Percentiles rank a stretch among this genome's conserved stretches.
phyloP scores from a whole-genome alignment of 768 basidiomycete species.

The Candolleomyces aberdarensis region DNA sequence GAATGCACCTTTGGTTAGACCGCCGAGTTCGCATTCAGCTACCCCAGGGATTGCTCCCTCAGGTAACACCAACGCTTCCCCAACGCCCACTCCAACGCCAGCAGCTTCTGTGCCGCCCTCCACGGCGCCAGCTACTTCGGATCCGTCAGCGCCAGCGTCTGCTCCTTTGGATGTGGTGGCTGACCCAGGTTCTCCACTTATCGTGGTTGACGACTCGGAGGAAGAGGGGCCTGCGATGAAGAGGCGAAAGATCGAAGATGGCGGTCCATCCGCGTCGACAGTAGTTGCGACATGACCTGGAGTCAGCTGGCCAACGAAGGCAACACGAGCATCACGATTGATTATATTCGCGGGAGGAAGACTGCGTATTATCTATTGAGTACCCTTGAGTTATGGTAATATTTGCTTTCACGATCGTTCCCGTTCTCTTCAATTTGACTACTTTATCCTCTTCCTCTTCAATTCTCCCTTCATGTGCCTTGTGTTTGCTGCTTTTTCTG shows the following conservation, averaged over 20 bases:
- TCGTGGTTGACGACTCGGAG: constrained; percentile 61
- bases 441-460: not conserved
- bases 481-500: not conserved
- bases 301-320: not conserved
- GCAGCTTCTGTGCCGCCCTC: constrained; percentile 3
- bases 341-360: not conserved
- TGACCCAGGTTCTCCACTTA: constrained; percentile 49
- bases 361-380: not conserved
- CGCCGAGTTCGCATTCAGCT: constrained; percentile 11
- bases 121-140: constrained; percentile 2
- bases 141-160: constrained; percentile 17
- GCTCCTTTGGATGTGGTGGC: constrained; percentile 16
- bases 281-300: not conserved
- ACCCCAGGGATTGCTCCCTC: constrained; percentile 7
- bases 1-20: constrained; percentile 36
- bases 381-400: not conserved
- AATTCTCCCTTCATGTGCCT: not conserved
- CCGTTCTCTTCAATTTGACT: not conserved
- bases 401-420: not conserved
- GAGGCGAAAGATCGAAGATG: constrained; percentile 47
- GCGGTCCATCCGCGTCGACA: not conserved
- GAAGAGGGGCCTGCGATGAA: constrained; percentile 55
- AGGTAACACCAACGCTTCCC: not conserved
- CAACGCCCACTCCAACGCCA: constrained; percentile 5
- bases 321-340: not conserved